Base-by-base conservation (phyloP, 805 yeast genomes). In the Hanseniaspora hatyaiensis region DNA sequence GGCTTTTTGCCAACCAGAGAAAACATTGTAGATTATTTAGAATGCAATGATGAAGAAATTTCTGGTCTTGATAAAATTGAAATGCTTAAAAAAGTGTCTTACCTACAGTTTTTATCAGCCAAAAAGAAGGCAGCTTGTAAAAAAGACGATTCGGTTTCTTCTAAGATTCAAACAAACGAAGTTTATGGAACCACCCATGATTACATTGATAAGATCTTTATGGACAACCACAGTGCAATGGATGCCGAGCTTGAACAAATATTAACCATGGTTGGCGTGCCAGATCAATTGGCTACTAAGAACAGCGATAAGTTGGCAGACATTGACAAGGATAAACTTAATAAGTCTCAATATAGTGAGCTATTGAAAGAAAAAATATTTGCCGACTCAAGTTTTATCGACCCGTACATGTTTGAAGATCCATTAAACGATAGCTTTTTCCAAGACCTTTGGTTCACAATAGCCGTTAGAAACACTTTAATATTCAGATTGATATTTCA, bases 401-500 rank as follows among this genome's bases (percentile, higher is more conserved):
- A 87, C 60, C 98, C 98, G 0, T 88, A 84, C 62, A 68, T 76
- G 2, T 87, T 92, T 60, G 80, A 74, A 50, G 99, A 92, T 64
- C 99, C 98, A 0, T 60, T 92, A 40, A 76, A 73, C 51, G 81
- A 75, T n/a, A 75, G 74, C 2, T 92, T 92, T 60, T 85, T 77
- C 57, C 88, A 83, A 55, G 96, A 86, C 55, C 61, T 80, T 6
- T 89, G 96, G 96, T 74, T 71, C 59, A 80, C 80, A 4, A 77
- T 75, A 56, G 96, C 98, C 0, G 67, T 81, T 46, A 72, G 88
- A 56, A 92, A 92, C 58, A 86, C 97, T 0, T 70, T 75, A 51
- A 66, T 94, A 1, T 92, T 75, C 66, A 71, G 96, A 52, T 69
- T 81, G 61, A 83, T 92, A 1, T 92, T 92, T 72, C 88, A 88